These are phyloP conservation scores for Juglanconis oblonga DNA, from an alignment of 2,329 filamentous ascomycete species.

Conservation along the genomic window DNA sequence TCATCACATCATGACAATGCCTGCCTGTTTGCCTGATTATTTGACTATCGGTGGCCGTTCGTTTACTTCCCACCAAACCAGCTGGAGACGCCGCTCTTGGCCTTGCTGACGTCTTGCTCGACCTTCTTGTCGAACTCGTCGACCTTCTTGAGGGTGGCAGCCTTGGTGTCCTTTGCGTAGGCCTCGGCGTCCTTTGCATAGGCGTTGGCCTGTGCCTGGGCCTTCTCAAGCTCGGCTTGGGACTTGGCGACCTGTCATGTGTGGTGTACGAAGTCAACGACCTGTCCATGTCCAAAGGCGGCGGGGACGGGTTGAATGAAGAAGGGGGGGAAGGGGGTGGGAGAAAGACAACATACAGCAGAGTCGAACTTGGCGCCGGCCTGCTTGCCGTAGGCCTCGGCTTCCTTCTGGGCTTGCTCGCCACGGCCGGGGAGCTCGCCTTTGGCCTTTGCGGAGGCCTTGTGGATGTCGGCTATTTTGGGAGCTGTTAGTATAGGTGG, in stretches of 20 bases:
- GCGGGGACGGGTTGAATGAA: not conserved
- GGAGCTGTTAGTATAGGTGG: too few species aligned
- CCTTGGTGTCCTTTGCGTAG: slow-evolving; percentile 60
- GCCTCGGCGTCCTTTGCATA: slow-evolving; percentile 61
- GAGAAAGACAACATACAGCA: slow-evolving; percentile 51
- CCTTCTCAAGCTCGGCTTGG: slow-evolving; percentile 58
- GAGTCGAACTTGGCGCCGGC: slow-evolving; percentile 66
- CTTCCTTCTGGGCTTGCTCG: slow-evolving; percentile 63
- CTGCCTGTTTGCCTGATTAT: not conserved
- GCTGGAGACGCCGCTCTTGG: slow-evolving; percentile 77
- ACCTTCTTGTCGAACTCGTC: slow-evolving; percentile 82
- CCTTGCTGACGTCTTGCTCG: slow-evolving; percentile 73
- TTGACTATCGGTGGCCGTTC: not conserved
- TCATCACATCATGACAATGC: not conserved
- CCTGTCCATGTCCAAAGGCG: not conserved
- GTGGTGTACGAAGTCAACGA: slow-evolving; percentile 31
- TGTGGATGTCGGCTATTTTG: slow-evolving; percentile 69
- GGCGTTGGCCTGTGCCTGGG: slow-evolving; percentile 58
- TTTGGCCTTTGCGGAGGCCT: slow-evolving; percentile 64
- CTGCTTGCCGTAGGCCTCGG: slow-evolving; percentile 57
- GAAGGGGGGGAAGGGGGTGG: not conserved
- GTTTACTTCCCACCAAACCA: slow-evolving; percentile 73
- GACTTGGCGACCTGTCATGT: slow-evolving; percentile 55
- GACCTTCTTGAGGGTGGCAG: slow-evolving; percentile 67
- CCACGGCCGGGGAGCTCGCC: slow-evolving; percentile 60